These are phyloP conservation scores for Amanita exitialis DNA, from an alignment of 768 basidiomycete genomes.

Conservation along the genomic window DNA sequence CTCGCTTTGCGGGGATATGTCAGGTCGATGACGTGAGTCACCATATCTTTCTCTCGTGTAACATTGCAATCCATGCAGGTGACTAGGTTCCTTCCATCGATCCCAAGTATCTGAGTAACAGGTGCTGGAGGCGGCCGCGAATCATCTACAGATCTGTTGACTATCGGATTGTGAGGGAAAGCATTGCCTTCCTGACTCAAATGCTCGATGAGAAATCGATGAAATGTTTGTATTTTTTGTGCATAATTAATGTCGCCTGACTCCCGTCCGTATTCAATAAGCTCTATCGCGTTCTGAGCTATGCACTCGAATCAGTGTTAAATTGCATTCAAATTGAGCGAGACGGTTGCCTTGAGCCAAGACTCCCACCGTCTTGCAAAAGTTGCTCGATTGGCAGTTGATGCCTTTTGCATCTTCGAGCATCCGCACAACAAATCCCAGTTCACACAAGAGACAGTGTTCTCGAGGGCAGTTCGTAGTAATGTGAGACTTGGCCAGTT, in stretches of 20 bases:
- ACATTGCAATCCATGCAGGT: conserved; percentile 69
- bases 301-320: not conserved
- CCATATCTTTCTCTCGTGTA: conserved; percentile 62
- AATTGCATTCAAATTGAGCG: not conserved
- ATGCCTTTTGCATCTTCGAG: conserved; percentile 88
- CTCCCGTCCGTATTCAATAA: conserved; percentile 84
- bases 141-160: conserved; percentile 24
- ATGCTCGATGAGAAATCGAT: conserved; percentile 86
- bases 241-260: conserved; percentile 67
- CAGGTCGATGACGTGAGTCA: conserved; percentile 80
- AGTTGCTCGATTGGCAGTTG: conserved; percentile 96
- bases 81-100: conserved; percentile 68
- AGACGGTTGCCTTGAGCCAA: conserved; percentile 63
- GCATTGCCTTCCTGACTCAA: conserved; percentile 65
- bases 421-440: conserved; percentile 93
- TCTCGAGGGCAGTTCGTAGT: conserved; percentile 81
- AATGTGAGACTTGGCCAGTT: conserved; percentile 85
- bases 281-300: conserved; percentile 74
- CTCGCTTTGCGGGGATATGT: conserved; percentile 77
- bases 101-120: conserved; percentile 77
- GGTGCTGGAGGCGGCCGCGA: conserved; percentile 38
- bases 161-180: conserved; percentile 46
- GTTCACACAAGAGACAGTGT: conserved; percentile 89
- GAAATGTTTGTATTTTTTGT: conserved; percentile 89
- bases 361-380: conserved; percentile 87